phyloP scores from a whole-genome alignment of 176 grass and related monocot species.

The Rhynchospora pubera region DNA sequence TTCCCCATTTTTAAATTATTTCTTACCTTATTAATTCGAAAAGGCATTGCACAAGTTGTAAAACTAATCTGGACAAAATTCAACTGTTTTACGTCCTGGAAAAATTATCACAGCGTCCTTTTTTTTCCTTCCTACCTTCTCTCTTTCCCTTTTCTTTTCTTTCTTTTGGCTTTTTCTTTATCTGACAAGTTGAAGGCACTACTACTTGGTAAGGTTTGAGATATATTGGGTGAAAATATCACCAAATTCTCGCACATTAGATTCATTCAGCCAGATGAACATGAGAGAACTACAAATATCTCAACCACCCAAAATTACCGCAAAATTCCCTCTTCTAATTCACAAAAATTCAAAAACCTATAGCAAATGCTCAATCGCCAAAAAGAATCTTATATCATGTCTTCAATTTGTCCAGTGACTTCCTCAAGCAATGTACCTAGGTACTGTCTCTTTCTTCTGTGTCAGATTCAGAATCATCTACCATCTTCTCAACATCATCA shows the following conservation, averaged over 20 bases:
- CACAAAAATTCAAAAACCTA: background rate
- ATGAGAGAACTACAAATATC: background rate
- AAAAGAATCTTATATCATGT: background rate
- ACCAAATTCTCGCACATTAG: background rate
- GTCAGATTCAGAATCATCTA: constrained; percentile 36
- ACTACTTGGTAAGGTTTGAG: background rate
- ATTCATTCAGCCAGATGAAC: background rate
- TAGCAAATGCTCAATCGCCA: background rate
- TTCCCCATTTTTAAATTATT: too few species aligned
- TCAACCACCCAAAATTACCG: background rate
- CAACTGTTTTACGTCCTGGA: too few species aligned
- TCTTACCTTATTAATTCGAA: too few species aligned
- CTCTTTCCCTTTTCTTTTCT: background rate
- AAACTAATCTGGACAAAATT: too few species aligned
- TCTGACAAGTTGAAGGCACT: background rate
- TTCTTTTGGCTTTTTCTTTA: background rate
- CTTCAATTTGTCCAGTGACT: background rate
- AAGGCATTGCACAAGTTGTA: too few species aligned
- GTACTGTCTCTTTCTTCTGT: constrained; percentile 10
- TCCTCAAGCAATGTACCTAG: background rate
- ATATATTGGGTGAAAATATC: background rate
- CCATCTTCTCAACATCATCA: constrained; percentile 82
- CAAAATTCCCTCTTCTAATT: background rate
- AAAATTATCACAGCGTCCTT: too few species aligned
- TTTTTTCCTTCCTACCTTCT: too few species aligned